A percentile compares a stretch with the other conserved stretches of the same genome.
phyloP scores from a whole-genome alignment of 2,329 filamentous ascomycete genomes.

The Hymenoscyphus repandus region DNA sequence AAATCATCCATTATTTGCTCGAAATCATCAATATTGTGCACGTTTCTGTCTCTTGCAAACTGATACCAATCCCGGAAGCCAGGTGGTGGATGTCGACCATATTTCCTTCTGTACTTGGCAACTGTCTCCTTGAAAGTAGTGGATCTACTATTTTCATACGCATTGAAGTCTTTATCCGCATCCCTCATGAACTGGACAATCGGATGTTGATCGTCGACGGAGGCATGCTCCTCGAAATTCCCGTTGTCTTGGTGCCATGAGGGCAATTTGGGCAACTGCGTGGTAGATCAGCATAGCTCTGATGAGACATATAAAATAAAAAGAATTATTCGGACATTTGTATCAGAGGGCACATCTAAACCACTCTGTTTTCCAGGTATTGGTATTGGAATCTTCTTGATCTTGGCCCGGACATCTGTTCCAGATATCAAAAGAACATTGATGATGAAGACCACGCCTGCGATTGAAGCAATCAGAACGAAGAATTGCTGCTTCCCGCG shows the following conservation, averaged over 20 bases:
- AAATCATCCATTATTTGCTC: conserved; percentile 60
- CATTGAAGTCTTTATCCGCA: conserved; percentile 28
- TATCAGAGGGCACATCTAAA: conserved; percentile 11
- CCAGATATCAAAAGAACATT: conserved; percentile 26
- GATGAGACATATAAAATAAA: too few species aligned
- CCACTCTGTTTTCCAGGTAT: conserved; percentile 12
- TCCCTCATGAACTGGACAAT: conserved; percentile 29
- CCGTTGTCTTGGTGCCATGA: conserved; percentile 23
- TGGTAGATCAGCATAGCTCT: conserved; percentile 1
- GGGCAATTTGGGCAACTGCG: conserved; percentile 23
- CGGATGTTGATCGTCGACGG: conserved; percentile 28
- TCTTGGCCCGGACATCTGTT: conserved; percentile 22
- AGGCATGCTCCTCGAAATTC: conserved; percentile 22
- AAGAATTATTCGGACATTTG: conserved; percentile 17
- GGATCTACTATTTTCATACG: conserved; percentile 35
- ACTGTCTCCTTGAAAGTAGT: conserved; percentile 47
- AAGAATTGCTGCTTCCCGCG: conserved; percentile 24
- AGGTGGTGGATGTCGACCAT: conserved; percentile 57
- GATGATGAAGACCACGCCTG: conserved; percentile 21
- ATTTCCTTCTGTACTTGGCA: conserved; percentile 47
- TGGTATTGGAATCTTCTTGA: conserved; percentile 20
- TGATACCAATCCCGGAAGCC: conserved; percentile 58
- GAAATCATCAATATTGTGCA: conserved; percentile 58
- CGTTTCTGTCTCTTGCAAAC: conserved; percentile 45
- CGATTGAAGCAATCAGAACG: conserved; percentile 18